A percentile compares a stretch with the other conserved stretches of the same genome.
phyloP scores from a whole-genome alignment of 106 monocot genomes.

The Platanthera zijinensis region DNA sequence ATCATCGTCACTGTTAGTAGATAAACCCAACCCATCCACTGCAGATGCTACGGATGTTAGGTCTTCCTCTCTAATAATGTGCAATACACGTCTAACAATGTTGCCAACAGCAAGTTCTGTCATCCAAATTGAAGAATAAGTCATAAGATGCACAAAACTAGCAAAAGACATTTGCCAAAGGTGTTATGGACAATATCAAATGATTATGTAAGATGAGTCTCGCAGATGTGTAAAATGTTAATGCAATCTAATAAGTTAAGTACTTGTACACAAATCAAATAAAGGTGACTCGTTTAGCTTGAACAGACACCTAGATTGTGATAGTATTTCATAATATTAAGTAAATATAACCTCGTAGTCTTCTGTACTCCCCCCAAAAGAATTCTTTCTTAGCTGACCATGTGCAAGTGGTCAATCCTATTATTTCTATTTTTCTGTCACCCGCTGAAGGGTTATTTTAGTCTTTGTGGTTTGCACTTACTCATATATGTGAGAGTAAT shows the following conservation, averaged over 20 bases:
- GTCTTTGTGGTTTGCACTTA: no score
- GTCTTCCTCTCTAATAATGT: conserved; percentile 96
- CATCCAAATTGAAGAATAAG: not conserved
- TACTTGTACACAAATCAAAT: not conserved
- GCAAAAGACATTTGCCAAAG: not conserved
- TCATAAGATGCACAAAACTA: not conserved
- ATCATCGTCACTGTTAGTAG: conserved; percentile 82
- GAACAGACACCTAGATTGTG: not conserved
- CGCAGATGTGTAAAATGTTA: not conserved
- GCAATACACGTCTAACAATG: conserved; percentile 85
- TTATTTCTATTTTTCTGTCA: no score
- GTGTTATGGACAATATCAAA: not conserved
- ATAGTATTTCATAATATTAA: not conserved
- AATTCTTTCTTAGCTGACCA: not conserved
- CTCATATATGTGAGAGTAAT: no score
- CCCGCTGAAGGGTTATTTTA: no score
- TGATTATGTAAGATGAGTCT: not conserved
- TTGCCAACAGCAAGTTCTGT: conserved; percentile 97
- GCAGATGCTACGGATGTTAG: conserved; percentile 55
- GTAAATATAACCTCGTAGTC: not conserved
- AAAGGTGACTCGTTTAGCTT: not conserved
- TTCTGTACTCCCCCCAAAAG: not conserved
- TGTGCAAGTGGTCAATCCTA: not conserved
- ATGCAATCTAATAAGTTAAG: not conserved
- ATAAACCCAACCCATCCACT: conserved; percentile 49